A percentile compares a stretch with the other conserved stretches of the same genome.
Conservation (phyloP, 1,284 basidiomycete species). For the Boletellus dicymbophilus region DNA sequence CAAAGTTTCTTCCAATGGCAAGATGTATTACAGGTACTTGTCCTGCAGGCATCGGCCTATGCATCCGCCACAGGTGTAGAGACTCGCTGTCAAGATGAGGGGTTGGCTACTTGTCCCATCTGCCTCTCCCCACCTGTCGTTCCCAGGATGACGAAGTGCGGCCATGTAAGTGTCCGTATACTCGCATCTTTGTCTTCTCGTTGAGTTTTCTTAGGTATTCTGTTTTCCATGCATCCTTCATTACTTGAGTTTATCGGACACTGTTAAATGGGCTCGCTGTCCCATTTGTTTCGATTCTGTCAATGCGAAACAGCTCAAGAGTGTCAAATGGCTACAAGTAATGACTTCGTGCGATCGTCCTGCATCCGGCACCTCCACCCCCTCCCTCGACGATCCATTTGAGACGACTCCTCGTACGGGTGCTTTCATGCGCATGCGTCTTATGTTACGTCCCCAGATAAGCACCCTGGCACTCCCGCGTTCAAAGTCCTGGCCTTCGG, state of each 20-base stretch:
- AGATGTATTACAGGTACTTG: conserved; percentile 95
- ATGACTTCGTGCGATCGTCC: conserved; percentile 37
- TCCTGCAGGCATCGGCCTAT: conserved; percentile 75
- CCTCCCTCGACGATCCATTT: conserved; percentile 30
- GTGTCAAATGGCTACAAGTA: conserved; percentile 81
- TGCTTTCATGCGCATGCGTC: conserved; percentile 76
- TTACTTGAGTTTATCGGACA: conserved; percentile 84
- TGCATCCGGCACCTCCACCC: conserved; percentile 43
- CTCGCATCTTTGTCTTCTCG: conserved; percentile 12
- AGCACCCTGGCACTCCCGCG: conserved; percentile 95
- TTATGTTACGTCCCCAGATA: conserved; percentile 92
- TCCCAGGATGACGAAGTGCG: conserved; percentile 96
- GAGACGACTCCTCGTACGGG: conserved; percentile 47
- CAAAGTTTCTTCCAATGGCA: conserved; percentile 90
- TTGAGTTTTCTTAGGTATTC: conserved; percentile 59
- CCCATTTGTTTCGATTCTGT: conserved; percentile 97
- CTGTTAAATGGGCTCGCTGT: conserved; percentile 84
- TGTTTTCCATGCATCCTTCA: conserved; percentile 93
- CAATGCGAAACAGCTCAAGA: conserved; percentile 89
- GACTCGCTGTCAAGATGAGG: conserved; percentile 47
- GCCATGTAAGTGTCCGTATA: conserved; percentile 76
- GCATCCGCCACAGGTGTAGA: conserved; percentile 52
- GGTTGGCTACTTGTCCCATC: conserved; percentile 86
- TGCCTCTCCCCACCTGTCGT: conserved; percentile 91
- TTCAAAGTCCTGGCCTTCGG: conserved; percentile 92